Percentiles rank a stretch among this genome's conserved stretches.
phyloP scores from a whole-genome alignment of 2,329 filamentous ascomycete genomes.

The Trichocomaceae sp. region DNA sequence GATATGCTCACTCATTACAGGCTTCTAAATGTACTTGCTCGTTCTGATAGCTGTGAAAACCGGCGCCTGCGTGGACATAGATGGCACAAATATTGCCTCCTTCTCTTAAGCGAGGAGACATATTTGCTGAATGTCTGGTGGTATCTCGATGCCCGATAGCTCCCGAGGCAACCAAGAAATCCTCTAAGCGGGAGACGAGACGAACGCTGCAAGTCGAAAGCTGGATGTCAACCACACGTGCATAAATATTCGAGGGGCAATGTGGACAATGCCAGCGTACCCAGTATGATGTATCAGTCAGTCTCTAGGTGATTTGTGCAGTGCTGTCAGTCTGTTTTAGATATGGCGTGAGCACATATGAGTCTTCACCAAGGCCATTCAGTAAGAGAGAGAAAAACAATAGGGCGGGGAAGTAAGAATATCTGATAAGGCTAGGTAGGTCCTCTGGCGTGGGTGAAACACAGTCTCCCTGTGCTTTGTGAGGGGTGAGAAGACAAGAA shows the following conservation, averaged over 20 bases:
- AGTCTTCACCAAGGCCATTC: neutral
- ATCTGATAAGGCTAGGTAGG: conserved; percentile 7
- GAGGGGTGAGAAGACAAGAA: neutral
- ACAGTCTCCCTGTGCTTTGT: neutral
- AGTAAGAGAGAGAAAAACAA: neutral
- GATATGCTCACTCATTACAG: conserved; percentile 69
- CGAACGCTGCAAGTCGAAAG: neutral
- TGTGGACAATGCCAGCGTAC: neutral
- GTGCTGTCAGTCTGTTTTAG: neutral
- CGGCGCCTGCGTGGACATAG: conserved; percentile 92
- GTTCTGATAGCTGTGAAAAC: conserved; percentile 84
- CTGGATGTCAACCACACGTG: neutral
- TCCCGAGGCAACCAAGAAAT: neutral
- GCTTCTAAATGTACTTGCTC: conserved; percentile 77
- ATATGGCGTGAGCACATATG: neutral
- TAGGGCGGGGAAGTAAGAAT: conserved; percentile 3
- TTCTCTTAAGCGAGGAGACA: conserved; percentile 29
- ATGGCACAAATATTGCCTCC: conserved; percentile 60
- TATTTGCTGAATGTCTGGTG: neutral
- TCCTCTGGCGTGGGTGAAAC: neutral
- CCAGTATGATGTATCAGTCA: neutral
- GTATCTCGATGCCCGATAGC: neutral
- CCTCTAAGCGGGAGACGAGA: neutral
- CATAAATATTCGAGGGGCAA: neutral
- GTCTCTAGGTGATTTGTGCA: neutral